These are phyloP conservation scores for Botryosphaeria dothidea DNA, from an alignment of 2,329 filamentous ascomycete species.

Conservation along the genomic window DNA sequence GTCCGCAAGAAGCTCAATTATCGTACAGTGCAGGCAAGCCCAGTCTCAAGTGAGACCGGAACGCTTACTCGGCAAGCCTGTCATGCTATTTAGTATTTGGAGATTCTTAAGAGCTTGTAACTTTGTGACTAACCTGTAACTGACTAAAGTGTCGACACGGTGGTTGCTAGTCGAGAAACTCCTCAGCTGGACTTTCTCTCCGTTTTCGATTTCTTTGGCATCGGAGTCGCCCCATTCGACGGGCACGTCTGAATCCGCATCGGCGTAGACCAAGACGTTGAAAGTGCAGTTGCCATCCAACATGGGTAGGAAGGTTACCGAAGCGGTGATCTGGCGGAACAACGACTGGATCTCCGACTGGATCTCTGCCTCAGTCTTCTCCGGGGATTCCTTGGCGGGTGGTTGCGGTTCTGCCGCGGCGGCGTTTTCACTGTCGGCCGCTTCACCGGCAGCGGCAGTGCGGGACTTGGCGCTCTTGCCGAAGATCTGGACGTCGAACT, in stretches of 20 bases:
- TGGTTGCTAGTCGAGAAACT: slow-evolving; percentile 97
- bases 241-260: slow-evolving; percentile 93
- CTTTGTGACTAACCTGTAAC: slow-evolving; percentile 69
- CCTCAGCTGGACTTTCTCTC: slow-evolving; percentile 90
- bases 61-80: background rate
- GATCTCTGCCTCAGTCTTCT: slow-evolving; percentile 92
- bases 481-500: slow-evolving; percentile 73
- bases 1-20: background rate
- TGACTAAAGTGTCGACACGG: slow-evolving; percentile 91
- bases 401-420: slow-evolving; percentile 19
- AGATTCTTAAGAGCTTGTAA: no score
- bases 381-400: slow-evolving; percentile 31
- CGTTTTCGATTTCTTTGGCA: slow-evolving; percentile 92
- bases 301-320: slow-evolving; percentile 94
- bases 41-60: background rate
- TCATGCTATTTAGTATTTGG: background rate
- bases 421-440: slow-evolving; percentile 71
- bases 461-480: slow-evolving; percentile 4
- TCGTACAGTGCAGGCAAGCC: background rate
- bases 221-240: slow-evolving; percentile 99
- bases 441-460: background rate
- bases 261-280: slow-evolving; percentile 96
- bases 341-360: slow-evolving; percentile 95
- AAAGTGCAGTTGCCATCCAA: slow-evolving; percentile 95
- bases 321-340: slow-evolving; percentile 97